phyloP scores from a whole-genome alignment of 345 rosid species.

The Cardamine resedifolia region DNA sequence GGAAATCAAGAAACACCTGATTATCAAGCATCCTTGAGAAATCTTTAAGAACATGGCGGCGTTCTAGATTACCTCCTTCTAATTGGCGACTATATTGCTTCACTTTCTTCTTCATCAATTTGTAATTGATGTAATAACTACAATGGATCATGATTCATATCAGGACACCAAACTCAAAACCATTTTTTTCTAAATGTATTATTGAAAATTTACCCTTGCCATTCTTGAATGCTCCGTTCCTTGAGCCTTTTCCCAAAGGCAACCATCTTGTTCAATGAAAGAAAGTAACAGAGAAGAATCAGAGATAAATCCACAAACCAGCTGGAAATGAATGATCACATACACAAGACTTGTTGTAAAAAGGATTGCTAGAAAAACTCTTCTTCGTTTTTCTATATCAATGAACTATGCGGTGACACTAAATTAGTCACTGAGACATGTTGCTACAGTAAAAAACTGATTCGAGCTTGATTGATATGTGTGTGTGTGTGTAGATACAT shows the following conservation, averaged over 20 bases:
- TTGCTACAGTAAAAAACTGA: neutral
- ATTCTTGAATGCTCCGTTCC: slow-evolving; percentile 56
- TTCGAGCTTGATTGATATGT: slow-evolving; percentile 4
- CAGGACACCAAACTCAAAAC: neutral
- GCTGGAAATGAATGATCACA: neutral
- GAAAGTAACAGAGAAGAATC: neutral
- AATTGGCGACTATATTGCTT: slow-evolving; percentile 70
- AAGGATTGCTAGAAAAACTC: neutral
- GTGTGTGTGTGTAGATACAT: neutral
- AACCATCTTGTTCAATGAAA: slow-evolving; percentile 32
- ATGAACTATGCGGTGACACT: slow-evolving; percentile 1
- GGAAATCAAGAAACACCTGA: slow-evolving; percentile 49
- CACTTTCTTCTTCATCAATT: slow-evolving; percentile 93
- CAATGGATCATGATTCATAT: slow-evolving; percentile 2
- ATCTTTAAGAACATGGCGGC: slow-evolving; percentile 92
- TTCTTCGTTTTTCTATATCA: neutral
- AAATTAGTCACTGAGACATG: neutral
- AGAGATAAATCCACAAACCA: neutral
- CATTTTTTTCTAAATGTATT: no score
- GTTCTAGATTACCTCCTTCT: slow-evolving; percentile 66
- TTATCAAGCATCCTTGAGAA: slow-evolving; percentile 93
- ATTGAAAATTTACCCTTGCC: slow-evolving; percentile 57
- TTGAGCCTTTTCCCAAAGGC: slow-evolving; percentile 41
- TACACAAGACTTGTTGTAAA: neutral
- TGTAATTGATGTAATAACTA: slow-evolving; percentile 93